phyloP scores from a whole-genome alignment of 2,329 filamentous ascomycete genomes.

The Epichloe elymi region DNA sequence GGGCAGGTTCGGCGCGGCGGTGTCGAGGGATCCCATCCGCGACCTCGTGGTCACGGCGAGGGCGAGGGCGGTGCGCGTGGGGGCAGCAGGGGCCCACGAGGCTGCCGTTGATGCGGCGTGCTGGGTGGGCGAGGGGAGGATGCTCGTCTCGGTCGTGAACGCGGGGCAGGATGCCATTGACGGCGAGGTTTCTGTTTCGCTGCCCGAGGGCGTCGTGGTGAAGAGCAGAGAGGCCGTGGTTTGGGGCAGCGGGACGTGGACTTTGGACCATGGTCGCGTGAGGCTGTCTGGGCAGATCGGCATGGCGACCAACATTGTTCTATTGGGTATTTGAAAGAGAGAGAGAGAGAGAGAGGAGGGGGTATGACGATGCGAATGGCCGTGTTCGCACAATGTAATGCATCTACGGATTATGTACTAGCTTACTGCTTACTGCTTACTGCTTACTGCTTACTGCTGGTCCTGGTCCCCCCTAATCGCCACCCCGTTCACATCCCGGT shows the following conservation, averaged over 20 bases:
- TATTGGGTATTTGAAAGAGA: conserved; percentile 2
- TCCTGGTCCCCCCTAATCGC: background rate
- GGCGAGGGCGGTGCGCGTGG: conserved; percentile 10
- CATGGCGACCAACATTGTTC: conserved; percentile 15
- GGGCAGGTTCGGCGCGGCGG: conserved; percentile 24
- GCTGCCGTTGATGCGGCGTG: conserved; percentile 12
- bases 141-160: conserved; percentile 14
- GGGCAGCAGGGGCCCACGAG: background rate
- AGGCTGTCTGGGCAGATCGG: conserved; percentile 5
- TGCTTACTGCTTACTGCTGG: background rate
- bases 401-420: background rate
- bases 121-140: conserved; percentile 8
- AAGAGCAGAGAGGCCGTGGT: conserved; percentile 6
- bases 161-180: conserved; percentile 10
- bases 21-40: conserved; percentile 23
- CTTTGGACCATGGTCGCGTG: conserved; percentile 3
- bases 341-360: background rate
- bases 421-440: background rate
- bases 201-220: conserved; percentile 6
- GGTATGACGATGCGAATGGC: background rate
- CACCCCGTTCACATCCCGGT: conserved; percentile 13
- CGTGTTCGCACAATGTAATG: background rate
- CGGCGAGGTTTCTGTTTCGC: conserved; percentile 5
- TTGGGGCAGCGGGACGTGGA: conserved; percentile 12
- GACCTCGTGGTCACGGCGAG: conserved; percentile 24